phyloP scores from a whole-genome alignment of 352 stramenopile species.

The Pythium folliculosum region DNA sequence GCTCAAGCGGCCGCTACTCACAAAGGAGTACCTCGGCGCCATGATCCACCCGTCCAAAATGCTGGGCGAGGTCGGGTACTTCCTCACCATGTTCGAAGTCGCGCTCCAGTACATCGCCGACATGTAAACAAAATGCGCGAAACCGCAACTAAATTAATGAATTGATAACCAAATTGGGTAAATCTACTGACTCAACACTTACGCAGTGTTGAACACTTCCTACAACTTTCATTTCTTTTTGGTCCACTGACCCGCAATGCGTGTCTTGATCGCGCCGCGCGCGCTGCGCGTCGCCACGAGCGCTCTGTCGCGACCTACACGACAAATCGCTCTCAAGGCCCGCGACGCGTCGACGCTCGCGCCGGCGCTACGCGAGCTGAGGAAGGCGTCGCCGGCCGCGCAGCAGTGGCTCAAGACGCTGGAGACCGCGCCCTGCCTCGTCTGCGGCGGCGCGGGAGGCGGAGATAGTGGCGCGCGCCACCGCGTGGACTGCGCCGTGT shows the following conservation, averaged over 20 bases:
- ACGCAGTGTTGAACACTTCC: no score
- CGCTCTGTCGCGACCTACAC: no score
- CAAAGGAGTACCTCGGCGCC: slow-evolving; percentile 73
- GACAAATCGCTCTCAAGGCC: no score
- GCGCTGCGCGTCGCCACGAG: not conserved
- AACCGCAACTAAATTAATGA: not conserved
- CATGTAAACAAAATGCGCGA: slow-evolving; percentile 49
- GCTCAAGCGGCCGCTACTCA: slow-evolving; percentile 68
- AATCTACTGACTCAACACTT: slow-evolving; percentile 6
- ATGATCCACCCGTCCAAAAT: slow-evolving; percentile 88
- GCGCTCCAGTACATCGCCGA: slow-evolving; percentile 87
- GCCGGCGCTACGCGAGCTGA: slow-evolving; percentile 6
- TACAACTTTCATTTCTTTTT: no score
- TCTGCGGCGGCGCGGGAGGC: slow-evolving; percentile 35
- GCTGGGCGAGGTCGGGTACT: slow-evolving; percentile 83
- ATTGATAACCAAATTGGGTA: not conserved
- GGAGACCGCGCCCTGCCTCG: slow-evolving; percentile 48
- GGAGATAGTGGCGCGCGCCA: not conserved
- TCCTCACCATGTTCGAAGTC: slow-evolving; percentile 89
- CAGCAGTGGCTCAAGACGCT: slow-evolving; percentile 37
- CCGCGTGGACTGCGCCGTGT: slow-evolving; percentile 37
- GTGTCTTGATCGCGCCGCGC: no score
- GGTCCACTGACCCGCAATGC: no score
- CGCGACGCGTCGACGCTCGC: not conserved
- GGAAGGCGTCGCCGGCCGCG: not conserved